Evolutionary conservation across 1,284 basidiomycete genomes (phyloP), one percentile per base, ranked within the genome.

Genomic region (Apiotrichum gamsii): DNA sequence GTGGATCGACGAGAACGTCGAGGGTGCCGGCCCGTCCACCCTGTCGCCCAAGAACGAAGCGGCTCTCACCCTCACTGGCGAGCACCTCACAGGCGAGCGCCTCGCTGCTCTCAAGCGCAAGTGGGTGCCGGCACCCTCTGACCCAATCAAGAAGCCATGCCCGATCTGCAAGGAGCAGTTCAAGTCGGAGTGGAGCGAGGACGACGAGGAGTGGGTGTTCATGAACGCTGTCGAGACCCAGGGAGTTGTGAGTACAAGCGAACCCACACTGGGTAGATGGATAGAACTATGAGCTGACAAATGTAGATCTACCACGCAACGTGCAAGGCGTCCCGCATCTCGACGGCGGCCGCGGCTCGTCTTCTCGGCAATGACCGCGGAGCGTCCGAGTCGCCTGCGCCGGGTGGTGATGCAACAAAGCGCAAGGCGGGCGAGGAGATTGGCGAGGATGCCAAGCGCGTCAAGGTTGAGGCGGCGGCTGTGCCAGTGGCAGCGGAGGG

Each of bases 181-280:
- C 72, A 89, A 90, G 75, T 82, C 84, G 56, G 94, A 97, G 73
- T 97, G 90, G 72, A 75, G 84, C 49, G 91, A 98, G 67, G 93
- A 96, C 46, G 91, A 95, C 54, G 95, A 98, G 74, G 95, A 97
- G 60, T 98, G 93, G 93, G 85, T 97, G 16, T 99, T 91, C 90
- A 80, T 80, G 62, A 96, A 98, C 66, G 90, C 93, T 0, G 76
- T 91, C 21, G 80, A 79, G 66, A 83, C 84, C 47, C 86, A 91
- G 54, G 85, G 85, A 46, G 80, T 79, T 75, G 89, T 90, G 70
- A 53, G 85, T 52, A 19, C n/a, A 16, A 3, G 9, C 15, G n/a
- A 31, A 15, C 30, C n/a, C n/a, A n/a, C n/a, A n/a, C n/a, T n/a
- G n/a, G n/a, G n/a, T 11, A 11, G 11, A 11, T 14, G 21, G 20